phyloP scores from a whole-genome alignment of 441 rosid species.

The Monsonia emarginata region DNA sequence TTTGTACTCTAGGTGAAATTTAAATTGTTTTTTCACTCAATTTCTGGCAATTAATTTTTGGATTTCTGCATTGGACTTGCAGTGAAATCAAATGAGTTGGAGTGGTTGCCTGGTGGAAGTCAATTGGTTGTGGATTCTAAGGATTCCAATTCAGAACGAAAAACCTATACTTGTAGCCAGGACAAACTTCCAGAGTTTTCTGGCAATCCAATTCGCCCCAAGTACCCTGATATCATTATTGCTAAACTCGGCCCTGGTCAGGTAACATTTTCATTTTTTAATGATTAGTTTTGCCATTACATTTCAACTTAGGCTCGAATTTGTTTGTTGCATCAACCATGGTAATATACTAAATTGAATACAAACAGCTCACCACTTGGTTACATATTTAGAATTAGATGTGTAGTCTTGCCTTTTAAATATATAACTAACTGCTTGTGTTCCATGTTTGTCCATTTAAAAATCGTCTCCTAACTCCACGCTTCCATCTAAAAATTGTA shows the following conservation, averaged over 20 bases:
- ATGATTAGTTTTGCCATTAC: not conserved
- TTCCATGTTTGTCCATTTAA: not conserved
- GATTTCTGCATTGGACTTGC: slow-evolving; percentile 19
- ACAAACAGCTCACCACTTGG: too few species aligned
- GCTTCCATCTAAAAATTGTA: not conserved
- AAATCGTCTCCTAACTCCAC: not conserved
- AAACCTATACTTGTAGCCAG: slow-evolving; percentile 69
- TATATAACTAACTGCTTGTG: not conserved
- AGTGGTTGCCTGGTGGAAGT: slow-evolving; percentile 84
- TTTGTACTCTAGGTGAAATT: not conserved
- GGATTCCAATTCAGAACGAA: slow-evolving; percentile 28
- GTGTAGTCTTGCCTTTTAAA: not conserved
- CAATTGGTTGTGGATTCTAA: slow-evolving; percentile 55
- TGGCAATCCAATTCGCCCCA: slow-evolving; percentile 40
- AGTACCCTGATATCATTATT: slow-evolving; percentile 45
- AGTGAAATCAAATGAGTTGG: slow-evolving; percentile 62
- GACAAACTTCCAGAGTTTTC: slow-evolving; percentile 48
- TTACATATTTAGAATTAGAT: too few species aligned
- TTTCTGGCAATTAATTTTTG: slow-evolving; percentile 8
- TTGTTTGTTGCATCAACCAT: not conserved
- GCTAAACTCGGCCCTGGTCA: slow-evolving; percentile 85
- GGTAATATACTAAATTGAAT: not conserved
- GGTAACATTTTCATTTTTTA: slow-evolving; percentile 27
- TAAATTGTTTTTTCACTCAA: slow-evolving; percentile 5
- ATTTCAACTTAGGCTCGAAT: not conserved